Conservation (phyloP, 306 rosid genomes). For the Abrus pulchellus region DNA sequence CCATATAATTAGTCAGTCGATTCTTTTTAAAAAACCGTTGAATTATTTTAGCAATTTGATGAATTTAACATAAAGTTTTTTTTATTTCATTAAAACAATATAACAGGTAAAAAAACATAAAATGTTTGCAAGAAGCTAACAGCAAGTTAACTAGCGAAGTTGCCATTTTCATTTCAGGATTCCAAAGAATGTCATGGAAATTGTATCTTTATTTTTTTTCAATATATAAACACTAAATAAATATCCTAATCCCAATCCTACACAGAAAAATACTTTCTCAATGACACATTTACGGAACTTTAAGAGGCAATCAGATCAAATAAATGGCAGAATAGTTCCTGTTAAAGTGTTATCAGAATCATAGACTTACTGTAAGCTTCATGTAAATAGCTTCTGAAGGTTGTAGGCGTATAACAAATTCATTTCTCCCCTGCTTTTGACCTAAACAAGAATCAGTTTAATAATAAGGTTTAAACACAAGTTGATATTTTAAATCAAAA, state of each 20-base stretch:
- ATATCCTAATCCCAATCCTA: slow-evolving; percentile 27
- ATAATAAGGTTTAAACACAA: slow-evolving; percentile 29
- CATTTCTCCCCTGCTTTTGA: slow-evolving; percentile 90
- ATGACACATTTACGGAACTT: background rate
- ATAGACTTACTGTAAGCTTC: slow-evolving; percentile 76
- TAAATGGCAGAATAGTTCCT: slow-evolving; percentile 39
- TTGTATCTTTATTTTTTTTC: background rate
- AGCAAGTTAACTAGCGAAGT: slow-evolving; percentile 20
- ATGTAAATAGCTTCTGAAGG: slow-evolving; percentile 92
- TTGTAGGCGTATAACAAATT: slow-evolving; percentile 87
- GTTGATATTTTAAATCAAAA: background rate
- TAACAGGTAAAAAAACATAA: slow-evolving; percentile 23
- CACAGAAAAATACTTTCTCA: background rate
- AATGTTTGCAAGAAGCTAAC: background rate
- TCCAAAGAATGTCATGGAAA: background rate
- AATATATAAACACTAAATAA: slow-evolving; percentile 26
- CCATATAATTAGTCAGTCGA: slow-evolving; percentile 40
- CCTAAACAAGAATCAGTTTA: slow-evolving; percentile 61
- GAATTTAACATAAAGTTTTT: slow-evolving; percentile 14
- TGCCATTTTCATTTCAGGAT: slow-evolving; percentile 7
- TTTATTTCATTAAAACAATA: background rate
- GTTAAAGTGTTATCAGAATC: slow-evolving; percentile 27
- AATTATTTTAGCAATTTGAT: slow-evolving; percentile 7
- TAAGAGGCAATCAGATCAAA: slow-evolving; percentile 42
- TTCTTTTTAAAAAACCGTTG: background rate